Evolutionary conservation across 331 rosid species (phyloP), one percentile per base, ranked within the genome.

Genomic region (Pyrus hybrid): DNA sequence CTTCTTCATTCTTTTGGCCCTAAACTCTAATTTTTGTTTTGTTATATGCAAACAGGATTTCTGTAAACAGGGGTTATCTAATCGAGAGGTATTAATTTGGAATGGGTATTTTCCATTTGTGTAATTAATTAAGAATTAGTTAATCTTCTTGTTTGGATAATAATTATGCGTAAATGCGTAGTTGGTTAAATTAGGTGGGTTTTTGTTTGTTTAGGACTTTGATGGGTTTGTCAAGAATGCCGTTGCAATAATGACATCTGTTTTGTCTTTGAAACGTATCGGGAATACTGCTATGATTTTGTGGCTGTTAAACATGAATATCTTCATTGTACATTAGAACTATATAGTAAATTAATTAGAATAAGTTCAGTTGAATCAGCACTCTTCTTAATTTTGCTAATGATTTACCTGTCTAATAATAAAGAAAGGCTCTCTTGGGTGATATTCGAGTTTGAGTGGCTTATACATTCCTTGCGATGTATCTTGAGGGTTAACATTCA

Each of bases 361-460:
- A 18, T 43, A 30, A 13, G 37, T 21, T 11, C 30, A 13, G 65
- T 57, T 57, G 13, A 37, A 10, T 37, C 13, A 37, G 45, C 45
- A 77, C 23, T 18, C 4, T 26, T 47, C 30, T 12, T 17, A 23
- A 13, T 7, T 13, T 58, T 60, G 70, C 53, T 76, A 62, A 18
- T 76, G 68, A 45, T 49, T 88, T 90, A 91, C 98, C 98, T 90
- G 91, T 82, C 81, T 86, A 85, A 94, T 83, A 76, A 91, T 89
- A 84, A 91, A 90, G 84, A 94, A 91, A 43, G 95, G 93, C 76
- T 94, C 96, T 81, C 93, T 90, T 65, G 98, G 95, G 85, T 87
- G 89, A 69, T 88, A 91, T 72, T 78, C 73, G 63, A 91, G 85
- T 82, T 91, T 94, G 87, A 91, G 84, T 66, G 98, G 93, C 79